Evolutionary conservation across 75 land plant species (phyloP).

Genomic region (Pinus tabuliformis): DNA sequence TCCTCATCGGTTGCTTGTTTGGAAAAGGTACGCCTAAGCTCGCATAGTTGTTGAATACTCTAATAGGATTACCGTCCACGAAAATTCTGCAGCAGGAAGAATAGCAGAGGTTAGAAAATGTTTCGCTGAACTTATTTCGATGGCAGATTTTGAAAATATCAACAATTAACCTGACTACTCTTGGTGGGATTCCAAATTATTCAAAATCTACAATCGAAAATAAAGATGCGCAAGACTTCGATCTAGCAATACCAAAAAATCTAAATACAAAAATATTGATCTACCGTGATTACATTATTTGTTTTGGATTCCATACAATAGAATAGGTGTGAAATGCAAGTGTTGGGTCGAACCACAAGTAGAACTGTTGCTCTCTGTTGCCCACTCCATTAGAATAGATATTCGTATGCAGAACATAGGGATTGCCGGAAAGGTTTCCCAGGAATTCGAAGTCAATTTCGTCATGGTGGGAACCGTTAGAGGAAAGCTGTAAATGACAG

Average conservation of each 20-base stretch:
- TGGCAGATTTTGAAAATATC: no score
- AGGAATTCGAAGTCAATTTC: slow-evolving; percentile 10
- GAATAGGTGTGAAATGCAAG: slow-evolving; percentile 10
- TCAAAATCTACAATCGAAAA: no score
- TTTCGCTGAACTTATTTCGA: no score
- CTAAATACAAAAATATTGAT: no score
- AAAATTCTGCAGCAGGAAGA: not conserved
- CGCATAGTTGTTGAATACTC: slow-evolving; percentile 11
- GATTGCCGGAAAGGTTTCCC: not conserved
- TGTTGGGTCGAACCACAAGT: slow-evolving; percentile 13
- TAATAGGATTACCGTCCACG: slow-evolving; percentile 13
- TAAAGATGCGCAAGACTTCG: no score
- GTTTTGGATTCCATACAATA: not conserved
- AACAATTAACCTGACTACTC: no score
- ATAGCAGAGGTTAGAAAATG: no score
- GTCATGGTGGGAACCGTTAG: not conserved
- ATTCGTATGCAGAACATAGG: slow-evolving; percentile 5
- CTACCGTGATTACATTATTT: not conserved
- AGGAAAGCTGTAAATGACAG: no score
- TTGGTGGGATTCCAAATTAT: no score
- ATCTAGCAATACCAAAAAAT: no score
- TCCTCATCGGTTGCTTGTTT: slow-evolving; percentile 9
- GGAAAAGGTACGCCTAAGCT: slow-evolving; percentile 11
- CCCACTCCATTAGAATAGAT: slow-evolving; percentile 1
- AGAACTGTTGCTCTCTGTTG: slow-evolving; percentile 7